Percentiles rank a stretch among this genome's conserved stretches.
phyloP scores from a whole-genome alignment of 192 early-diverging fungal species.

The Backusella psychrophila region DNA sequence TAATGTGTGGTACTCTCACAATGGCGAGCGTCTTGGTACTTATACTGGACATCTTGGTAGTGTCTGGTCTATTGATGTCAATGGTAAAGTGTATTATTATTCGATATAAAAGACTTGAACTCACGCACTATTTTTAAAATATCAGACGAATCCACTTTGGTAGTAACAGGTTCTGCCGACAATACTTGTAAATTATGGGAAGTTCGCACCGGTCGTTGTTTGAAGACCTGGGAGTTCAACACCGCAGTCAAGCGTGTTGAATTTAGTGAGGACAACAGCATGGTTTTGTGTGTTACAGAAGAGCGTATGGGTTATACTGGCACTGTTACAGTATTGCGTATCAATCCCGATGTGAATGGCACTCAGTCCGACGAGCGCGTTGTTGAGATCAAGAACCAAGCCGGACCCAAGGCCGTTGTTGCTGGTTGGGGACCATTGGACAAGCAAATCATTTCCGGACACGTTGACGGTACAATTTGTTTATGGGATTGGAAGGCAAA shows the following conservation, averaged over 20 bases:
- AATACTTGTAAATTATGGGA: constrained; percentile 91
- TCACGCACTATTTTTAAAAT: no score
- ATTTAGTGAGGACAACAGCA: constrained; percentile 87
- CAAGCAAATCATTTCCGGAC: constrained; percentile 90
- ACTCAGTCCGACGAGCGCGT: constrained; percentile 76
- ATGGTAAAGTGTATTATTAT: constrained; percentile 50
- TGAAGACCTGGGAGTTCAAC: constrained; percentile 87
- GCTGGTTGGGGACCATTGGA: constrained; percentile 92
- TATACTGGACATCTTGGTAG: constrained; percentile 91
- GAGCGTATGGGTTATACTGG: constrained; percentile 89
- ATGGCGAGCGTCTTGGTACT: constrained; percentile 94
- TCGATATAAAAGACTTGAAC: no score
- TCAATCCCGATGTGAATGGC: constrained; percentile 58
- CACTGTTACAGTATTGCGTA: constrained; percentile 77
- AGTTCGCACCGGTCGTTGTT: constrained; percentile 81
- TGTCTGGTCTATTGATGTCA: constrained; percentile 93
- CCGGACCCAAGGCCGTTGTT: constrained; percentile 83
- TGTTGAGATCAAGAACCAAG: constrained; percentile 62
- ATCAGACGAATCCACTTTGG: constrained; percentile 65
- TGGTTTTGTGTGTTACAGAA: constrained; percentile 90
- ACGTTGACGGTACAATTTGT: constrained; percentile 88
- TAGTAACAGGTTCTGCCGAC: constrained; percentile 90
- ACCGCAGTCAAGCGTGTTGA: constrained; percentile 89
- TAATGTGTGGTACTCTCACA: constrained; percentile 95
- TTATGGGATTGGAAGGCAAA: constrained; percentile 86